Conservation (phyloP, 2,329 filamentous ascomycete genomes). For the Tolypocladium tropicale region DNA sequence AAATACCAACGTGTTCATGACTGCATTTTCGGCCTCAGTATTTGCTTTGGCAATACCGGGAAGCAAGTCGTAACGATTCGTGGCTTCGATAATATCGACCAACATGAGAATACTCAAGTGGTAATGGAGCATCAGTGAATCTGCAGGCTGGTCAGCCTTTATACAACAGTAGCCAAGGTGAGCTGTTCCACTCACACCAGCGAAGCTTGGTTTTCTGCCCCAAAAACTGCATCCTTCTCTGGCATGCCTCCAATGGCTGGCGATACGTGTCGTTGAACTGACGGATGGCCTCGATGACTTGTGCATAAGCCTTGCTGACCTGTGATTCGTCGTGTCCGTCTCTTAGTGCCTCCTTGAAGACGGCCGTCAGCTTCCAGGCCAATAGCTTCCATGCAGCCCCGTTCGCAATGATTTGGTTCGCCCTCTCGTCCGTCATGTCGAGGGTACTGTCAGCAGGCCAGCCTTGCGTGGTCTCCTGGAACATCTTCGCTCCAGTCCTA, state of each 20-base stretch:
- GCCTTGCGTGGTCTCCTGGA: slow-evolving; percentile 14
- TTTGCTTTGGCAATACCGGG: slow-evolving; percentile 12
- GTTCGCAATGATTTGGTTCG: slow-evolving; percentile 18
- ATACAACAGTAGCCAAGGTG: too few species aligned
- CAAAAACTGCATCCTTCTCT: slow-evolving; percentile 19
- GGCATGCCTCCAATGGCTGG: slow-evolving; percentile 17
- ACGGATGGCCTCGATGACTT: slow-evolving; percentile 14
- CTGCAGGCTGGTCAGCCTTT: slow-evolving; percentile 6
- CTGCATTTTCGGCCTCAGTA: slow-evolving; percentile 17
- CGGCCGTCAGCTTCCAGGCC: slow-evolving; percentile 19
- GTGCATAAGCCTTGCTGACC: slow-evolving; percentile 14
- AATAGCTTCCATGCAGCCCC: slow-evolving; percentile 19
- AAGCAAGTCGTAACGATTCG: slow-evolving; percentile 15
- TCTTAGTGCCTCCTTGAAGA: slow-evolving; percentile 20
- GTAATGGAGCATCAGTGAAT: slow-evolving; percentile 22
- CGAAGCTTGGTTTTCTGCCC: slow-evolving; percentile 19
- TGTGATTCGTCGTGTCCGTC: slow-evolving; percentile 20
- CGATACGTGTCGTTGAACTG: slow-evolving; percentile 17
- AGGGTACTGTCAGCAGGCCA: slow-evolving; percentile 13
- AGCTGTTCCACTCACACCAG: slow-evolving; percentile 15
- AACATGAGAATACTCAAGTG: slow-evolving; percentile 21
- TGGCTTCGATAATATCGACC: slow-evolving; percentile 17
- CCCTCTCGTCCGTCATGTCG: slow-evolving; percentile 20
- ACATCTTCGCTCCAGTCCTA: slow-evolving; percentile 16
- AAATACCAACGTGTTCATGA: slow-evolving; percentile 20